phyloP scores from a whole-genome alignment of 1,284 basidiomycete species.

The Neolentinus lepideus region DNA sequence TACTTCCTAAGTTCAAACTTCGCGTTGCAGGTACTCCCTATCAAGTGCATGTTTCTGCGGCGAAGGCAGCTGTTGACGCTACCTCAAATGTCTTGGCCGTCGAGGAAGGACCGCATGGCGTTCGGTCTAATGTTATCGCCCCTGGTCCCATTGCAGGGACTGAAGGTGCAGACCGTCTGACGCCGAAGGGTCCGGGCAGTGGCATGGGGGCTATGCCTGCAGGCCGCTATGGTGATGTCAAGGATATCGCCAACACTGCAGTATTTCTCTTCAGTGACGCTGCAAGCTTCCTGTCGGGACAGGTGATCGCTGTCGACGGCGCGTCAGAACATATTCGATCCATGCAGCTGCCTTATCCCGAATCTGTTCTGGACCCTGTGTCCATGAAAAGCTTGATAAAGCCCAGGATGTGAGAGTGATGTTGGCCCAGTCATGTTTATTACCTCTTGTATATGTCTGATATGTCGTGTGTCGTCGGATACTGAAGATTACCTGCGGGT shows the following conservation, averaged over 20 bases:
- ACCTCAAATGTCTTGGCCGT: conserved; percentile 80
- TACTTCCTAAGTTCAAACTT: conserved; percentile 1
- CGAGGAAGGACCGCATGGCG: conserved; percentile 92
- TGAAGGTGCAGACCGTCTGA: conserved; percentile 77
- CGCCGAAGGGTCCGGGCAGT: conserved; percentile 28
- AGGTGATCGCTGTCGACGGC: conserved; percentile 59
- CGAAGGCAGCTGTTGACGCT: conserved; percentile 93
- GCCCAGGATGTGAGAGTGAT: conserved; percentile 24
- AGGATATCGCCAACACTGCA: conserved; percentile 77
- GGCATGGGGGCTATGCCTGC: conserved; percentile 34
- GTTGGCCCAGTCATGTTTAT: no score
- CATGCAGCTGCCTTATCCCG: conserved; percentile 55
- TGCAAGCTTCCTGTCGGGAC: conserved; percentile 76
- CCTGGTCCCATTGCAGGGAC: conserved; percentile 85
- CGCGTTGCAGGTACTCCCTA: conserved; percentile 62
- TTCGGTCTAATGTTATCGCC: conserved; percentile 89
- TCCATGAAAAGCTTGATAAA: conserved; percentile 31
- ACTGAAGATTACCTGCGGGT: no score
- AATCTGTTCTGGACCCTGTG: conserved; percentile 54
- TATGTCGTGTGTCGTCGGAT: no score
- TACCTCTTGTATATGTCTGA: no score
- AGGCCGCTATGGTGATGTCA: conserved; percentile 58
- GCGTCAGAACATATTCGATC: conserved; percentile 49
- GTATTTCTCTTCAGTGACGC: conserved; percentile 90
- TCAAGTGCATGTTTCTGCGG: conserved; percentile 91